phyloP scores from a whole-genome alignment of 2,329 filamentous ascomycete species.

The Nemania sp. region DNA sequence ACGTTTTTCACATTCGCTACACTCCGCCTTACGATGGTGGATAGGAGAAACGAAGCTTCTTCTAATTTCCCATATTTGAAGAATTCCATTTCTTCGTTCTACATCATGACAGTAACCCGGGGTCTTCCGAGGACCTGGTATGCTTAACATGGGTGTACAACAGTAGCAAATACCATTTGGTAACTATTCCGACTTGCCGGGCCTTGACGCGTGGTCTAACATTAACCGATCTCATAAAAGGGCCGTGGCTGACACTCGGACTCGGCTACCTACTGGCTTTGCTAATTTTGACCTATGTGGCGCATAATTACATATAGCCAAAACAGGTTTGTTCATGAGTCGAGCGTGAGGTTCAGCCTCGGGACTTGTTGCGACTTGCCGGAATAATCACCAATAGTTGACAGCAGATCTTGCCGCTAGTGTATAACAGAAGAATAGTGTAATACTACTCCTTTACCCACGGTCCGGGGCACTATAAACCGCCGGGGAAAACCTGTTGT shows the following conservation, averaged over 20 bases:
- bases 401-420: too few species aligned
- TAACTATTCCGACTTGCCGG: conserved; percentile 16
- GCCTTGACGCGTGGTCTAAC: conserved; percentile 7
- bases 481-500: background rate
- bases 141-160: background rate
- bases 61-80: conserved; percentile 13
- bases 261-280: too few species aligned
- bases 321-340: conserved; percentile 6
- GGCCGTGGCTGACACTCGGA: conserved; percentile 16
- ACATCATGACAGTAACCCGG: background rate
- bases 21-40: too few species aligned
- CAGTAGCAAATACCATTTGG: conserved; percentile 5
- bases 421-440: background rate
- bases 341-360: conserved; percentile 9
- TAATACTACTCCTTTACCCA: background rate
- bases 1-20: conserved; percentile 22
- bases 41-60: conserved; percentile 3
- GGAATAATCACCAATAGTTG: background rate
- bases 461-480: background rate
- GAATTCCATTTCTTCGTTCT: background rate
- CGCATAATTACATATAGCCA: too few species aligned
- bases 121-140: background rate
- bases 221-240: conserved; percentile 5
- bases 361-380: conserved; percentile 16
- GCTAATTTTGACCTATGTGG: conserved; percentile 1